Conservation (phyloP, 2,329 filamentous ascomycete species). For the Fusarium poae region DNA sequence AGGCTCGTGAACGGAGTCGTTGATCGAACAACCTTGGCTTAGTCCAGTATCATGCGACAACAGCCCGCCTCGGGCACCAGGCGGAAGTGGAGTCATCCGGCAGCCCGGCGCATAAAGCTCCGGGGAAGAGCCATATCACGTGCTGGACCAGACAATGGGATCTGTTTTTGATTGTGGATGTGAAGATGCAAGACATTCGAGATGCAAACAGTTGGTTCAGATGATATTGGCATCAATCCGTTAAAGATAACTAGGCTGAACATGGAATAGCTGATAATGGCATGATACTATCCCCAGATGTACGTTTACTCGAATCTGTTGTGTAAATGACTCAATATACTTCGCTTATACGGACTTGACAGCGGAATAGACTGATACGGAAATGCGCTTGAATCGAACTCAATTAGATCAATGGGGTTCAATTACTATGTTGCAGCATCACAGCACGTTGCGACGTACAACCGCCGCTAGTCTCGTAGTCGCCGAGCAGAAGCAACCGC, state of each 20-base stretch:
- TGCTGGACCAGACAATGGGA: conserved; percentile 21
- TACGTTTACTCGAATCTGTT: neutral
- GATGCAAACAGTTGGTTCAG: conserved; percentile 10
- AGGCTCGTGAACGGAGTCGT: conserved; percentile 41
- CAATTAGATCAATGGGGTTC: conserved; percentile 20
- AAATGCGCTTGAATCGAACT: conserved; percentile 4
- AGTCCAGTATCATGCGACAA: conserved; percentile 47
- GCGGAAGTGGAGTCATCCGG: conserved; percentile 40
- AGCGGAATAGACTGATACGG: conserved; percentile 36
- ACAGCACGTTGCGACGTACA: conserved; percentile 34
- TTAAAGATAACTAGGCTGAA: conserved; percentile 25
- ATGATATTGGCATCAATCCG: conserved; percentile 29
- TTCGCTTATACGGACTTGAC: conserved; percentile 9
- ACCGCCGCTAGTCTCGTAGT: conserved; percentile 40
- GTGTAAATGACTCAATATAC: conserved; percentile 31
- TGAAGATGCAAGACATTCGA: conserved; percentile 11
- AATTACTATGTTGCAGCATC: conserved; percentile 27
- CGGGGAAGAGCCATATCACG: conserved; percentile 41
- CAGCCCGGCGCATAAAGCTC: conserved; percentile 43
- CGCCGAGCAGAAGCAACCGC: conserved; percentile 28
- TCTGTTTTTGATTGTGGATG: conserved; percentile 17
- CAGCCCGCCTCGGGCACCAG: conserved; percentile 33
- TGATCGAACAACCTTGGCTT: conserved; percentile 28
- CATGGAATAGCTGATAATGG: conserved; percentile 27
- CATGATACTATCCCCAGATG: conserved; percentile 1